phyloP scores from a whole-genome alignment of 1,284 basidiomycete species.

The Pisolithus thermaeus region DNA sequence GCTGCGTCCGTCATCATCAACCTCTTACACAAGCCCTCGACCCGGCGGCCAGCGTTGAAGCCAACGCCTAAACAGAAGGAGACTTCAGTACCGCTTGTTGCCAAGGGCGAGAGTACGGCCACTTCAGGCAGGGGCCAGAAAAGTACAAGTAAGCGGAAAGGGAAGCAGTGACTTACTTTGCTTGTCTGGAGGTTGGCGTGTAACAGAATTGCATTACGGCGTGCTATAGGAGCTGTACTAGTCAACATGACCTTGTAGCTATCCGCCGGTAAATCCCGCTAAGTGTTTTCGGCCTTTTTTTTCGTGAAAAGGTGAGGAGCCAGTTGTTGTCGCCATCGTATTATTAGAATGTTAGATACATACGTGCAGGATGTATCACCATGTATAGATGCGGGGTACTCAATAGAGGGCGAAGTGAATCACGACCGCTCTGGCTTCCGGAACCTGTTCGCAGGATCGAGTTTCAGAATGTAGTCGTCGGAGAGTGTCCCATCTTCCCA shows the following conservation, averaged over 20 bases:
- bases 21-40: slow-evolving; percentile 34
- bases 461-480: slow-evolving; percentile 41
- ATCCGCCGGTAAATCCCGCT: too few species aligned
- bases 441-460: slow-evolving; percentile 19
- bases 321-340: too few species aligned
- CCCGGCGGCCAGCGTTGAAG: slow-evolving; percentile 2
- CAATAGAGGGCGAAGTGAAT: too few species aligned
- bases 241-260: too few species aligned
- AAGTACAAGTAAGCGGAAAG: slow-evolving; percentile 23
- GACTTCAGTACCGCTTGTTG: neutral
- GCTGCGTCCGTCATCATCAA: slow-evolving; percentile 44
- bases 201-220: neutral
- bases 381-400: too few species aligned
- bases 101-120: slow-evolving; percentile 2
- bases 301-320: too few species aligned
- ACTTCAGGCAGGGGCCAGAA: slow-evolving; percentile 9
- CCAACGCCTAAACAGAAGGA: slow-evolving; percentile 2
- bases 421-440: slow-evolving; percentile 13
- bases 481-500: slow-evolving; percentile 72
- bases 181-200: neutral
- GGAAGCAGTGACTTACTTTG: slow-evolving; percentile 13
- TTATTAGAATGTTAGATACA: neutral
- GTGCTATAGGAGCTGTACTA: too few species aligned
- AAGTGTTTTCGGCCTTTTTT: too few species aligned
- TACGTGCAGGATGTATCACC: neutral